These are phyloP conservation scores for Metschnikowia lachancei DNA, from an alignment of 805 yeast species.

Conservation along the genomic window DNA sequence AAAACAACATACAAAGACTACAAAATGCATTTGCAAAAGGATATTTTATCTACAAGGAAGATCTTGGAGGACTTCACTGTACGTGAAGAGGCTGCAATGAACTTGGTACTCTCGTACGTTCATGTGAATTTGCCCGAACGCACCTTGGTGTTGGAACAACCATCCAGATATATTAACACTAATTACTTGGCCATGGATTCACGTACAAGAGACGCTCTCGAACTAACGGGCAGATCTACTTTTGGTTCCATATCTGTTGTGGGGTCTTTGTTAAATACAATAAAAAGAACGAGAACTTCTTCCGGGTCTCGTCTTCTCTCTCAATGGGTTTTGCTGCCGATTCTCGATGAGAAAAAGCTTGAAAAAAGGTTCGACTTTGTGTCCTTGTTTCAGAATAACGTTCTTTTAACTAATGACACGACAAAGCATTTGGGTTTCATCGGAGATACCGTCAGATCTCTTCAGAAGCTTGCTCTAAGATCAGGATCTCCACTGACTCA, in stretches of 20 bases:
- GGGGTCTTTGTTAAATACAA: slow-evolving; percentile 70
- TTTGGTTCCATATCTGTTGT: slow-evolving; percentile 48
- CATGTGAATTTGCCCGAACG: slow-evolving; percentile 71
- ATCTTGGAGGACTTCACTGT: slow-evolving; percentile 32
- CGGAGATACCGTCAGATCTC: slow-evolving; percentile 56
- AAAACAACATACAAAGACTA: slow-evolving; percentile 31
- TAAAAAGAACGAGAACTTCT: slow-evolving; percentile 72
- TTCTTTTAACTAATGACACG: slow-evolving; percentile 23
- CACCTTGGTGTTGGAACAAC: slow-evolving; percentile 61
- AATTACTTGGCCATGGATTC: slow-evolving; percentile 75
- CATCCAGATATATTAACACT: slow-evolving; percentile 52
- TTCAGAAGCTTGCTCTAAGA: slow-evolving; percentile 48
- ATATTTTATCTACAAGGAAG: slow-evolving; percentile 36
- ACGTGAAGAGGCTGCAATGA: slow-evolving; percentile 60
- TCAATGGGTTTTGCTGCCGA: slow-evolving; percentile 82
- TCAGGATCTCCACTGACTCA: slow-evolving; percentile 35
- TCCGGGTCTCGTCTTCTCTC: slow-evolving; percentile 79
- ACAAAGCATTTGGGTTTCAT: slow-evolving; percentile 41
- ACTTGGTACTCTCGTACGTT: slow-evolving; percentile 60
- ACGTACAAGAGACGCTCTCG: slow-evolving; percentile 73
- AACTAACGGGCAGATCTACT: slow-evolving; percentile 54
- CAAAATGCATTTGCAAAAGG: slow-evolving; percentile 33
- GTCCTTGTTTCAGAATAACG: slow-evolving; percentile 26
- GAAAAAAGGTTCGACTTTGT: slow-evolving; percentile 45
- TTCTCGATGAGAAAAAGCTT: slow-evolving; percentile 57